Conservation (phyloP, 805 yeast genomes). For the Lachancea nothofagi region DNA sequence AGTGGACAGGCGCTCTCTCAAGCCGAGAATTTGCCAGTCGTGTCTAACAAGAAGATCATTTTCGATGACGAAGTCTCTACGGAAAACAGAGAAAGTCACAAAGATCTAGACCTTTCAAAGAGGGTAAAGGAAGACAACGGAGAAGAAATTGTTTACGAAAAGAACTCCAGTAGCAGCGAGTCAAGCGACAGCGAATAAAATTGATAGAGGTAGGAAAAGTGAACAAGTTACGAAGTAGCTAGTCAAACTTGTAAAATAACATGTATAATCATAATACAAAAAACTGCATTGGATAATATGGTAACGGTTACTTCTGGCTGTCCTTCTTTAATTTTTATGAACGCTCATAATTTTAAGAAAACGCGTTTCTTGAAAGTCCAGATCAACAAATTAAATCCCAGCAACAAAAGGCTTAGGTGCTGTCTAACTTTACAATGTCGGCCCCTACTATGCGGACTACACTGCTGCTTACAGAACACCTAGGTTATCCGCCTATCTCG, state of each 20-base stretch:
- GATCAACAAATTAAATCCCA: no score
- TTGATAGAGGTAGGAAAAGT: not conserved
- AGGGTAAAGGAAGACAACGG: slow-evolving; percentile 32
- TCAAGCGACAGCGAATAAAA: slow-evolving; percentile 24
- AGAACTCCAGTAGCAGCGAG: slow-evolving; percentile 29
- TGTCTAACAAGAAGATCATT: slow-evolving; percentile 42
- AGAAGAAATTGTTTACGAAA: slow-evolving; percentile 32
- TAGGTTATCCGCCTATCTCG: slow-evolving; percentile 78
- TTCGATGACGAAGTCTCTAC: slow-evolving; percentile 42
- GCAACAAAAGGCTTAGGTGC: no score
- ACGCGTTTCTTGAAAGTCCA: no score
- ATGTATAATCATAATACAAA: not conserved
- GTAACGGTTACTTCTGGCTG: no score
- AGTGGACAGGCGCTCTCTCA: slow-evolving; percentile 35
- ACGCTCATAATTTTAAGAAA: no score
- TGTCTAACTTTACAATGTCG: slow-evolving; percentile 25
- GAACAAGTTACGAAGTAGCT: not conserved
- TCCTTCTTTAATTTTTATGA: no score
- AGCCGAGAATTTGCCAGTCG: slow-evolving; percentile 50
- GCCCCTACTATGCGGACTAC: slow-evolving; percentile 38
- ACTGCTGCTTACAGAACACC: slow-evolving; percentile 71
- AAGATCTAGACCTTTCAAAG: slow-evolving; percentile 30
- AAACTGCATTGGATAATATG: slow-evolving; percentile 1
- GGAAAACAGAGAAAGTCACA: slow-evolving; percentile 34
- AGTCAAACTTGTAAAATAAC: not conserved